Evolutionary conservation across 305 asterid species (phyloP), one percentile per base, ranked within the genome.

Genomic region (Fraxinus platypoda): DNA sequence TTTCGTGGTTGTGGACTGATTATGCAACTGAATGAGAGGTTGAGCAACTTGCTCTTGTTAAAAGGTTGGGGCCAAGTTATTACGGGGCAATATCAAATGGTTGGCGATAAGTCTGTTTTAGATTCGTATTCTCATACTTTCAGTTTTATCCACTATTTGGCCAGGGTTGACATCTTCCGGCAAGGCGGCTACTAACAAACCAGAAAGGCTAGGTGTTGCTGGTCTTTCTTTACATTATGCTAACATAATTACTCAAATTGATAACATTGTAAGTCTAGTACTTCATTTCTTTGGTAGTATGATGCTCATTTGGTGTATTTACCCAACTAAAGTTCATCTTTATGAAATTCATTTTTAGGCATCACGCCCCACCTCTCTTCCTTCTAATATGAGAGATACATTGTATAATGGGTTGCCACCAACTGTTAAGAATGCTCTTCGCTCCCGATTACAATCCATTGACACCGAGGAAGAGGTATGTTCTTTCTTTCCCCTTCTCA

Each of bases 191-290:
- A 73, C 85, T 35, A 89, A 83, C 76, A 91, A 89, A 86, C 87
- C 93, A 77, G 97, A 95, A 86, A 89, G 97, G 86, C 88, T 95
- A 17, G 99, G 99, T 49, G 92, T 37, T 79, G 97, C 98, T 52
- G 98, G 99, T 87, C 98, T 95, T 77, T 95, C 99, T 83, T 88
- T 95, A 82, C 99, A 95, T 86, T 95, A 95, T 84, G 99, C 99
- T 81, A 95, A 92, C 92, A 86, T 95, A 85, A 87, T 95, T 83
- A 95, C 94, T 84, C 97, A 95, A 86, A 95, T 95, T 13, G 99
- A 96, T 84, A 96, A 91, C 82, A 87, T 96, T 66, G 99, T 96
- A 88, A 91, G 98, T 88, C 82, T 70, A 13, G 43, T 71, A 33
- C 71, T 66, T 76, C 33, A 12, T 33, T 82, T 85, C 77, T 76